phyloP scores from a whole-genome alignment of 2,329 filamentous ascomycete species.

The Penicillium sp. region DNA sequence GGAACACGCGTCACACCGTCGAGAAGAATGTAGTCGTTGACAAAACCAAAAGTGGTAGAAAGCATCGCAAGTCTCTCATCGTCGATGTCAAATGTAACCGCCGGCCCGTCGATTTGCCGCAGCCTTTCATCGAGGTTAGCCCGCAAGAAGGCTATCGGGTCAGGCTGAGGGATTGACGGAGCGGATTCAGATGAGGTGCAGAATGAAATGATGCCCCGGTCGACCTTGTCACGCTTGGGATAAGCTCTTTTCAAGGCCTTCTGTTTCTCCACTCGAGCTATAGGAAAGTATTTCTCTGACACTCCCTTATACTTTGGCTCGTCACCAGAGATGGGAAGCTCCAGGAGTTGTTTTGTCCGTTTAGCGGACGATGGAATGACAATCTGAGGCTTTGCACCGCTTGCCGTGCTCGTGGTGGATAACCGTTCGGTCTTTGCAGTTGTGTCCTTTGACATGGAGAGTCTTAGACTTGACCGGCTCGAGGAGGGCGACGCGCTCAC shows the following conservation, averaged over 20 bases:
- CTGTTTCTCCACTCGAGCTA: slow-evolving; percentile 10
- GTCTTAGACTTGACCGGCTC: no score
- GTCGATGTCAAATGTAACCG: slow-evolving; percentile 5
- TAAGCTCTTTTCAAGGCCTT: slow-evolving; percentile 2
- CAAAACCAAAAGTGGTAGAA: slow-evolving; percentile 40
- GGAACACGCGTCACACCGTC: slow-evolving; percentile 30
- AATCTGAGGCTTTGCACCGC: no score
- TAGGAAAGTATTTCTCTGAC: slow-evolving; percentile 1
- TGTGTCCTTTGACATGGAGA: no score
- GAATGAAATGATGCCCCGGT: slow-evolving; percentile 4
- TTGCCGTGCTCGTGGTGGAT: no score
- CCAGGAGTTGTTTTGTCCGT: no score
- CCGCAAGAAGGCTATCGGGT: not conserved
- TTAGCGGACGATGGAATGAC: no score
- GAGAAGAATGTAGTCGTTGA: slow-evolving; percentile 37
- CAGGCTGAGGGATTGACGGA: not conserved
- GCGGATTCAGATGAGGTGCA: not conserved
- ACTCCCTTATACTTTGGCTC: not conserved
- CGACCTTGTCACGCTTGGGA: not conserved
- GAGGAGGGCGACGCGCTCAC: no score
- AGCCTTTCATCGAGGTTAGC: slow-evolving; percentile 7
- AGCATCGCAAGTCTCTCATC: slow-evolving; percentile 24
- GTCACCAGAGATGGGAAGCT: no score
- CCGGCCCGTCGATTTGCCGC: slow-evolving; percentile 25
- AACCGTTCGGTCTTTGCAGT: no score